Percentiles rank a stretch among this genome's conserved stretches.
Evolutionary conservation across 352 stramenopile species (phyloP).

Genomic region (Globisporangium solare): DNA sequence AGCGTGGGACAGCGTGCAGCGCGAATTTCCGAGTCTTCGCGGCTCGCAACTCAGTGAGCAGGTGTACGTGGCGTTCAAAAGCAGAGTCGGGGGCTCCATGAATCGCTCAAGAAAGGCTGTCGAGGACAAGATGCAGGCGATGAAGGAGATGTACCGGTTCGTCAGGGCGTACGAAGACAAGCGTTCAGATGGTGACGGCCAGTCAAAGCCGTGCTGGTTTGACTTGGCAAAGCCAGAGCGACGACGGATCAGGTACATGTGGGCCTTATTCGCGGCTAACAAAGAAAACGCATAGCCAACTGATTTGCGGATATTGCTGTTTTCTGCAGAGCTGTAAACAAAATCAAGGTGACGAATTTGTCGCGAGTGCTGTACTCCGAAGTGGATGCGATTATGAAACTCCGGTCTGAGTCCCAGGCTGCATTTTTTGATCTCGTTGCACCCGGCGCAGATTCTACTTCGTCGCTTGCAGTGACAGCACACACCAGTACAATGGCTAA

Average conservation of each 20-base stretch:
- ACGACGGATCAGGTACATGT: conserved; percentile 35
- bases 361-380: conserved; percentile 35
- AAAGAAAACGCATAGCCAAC: neutral
- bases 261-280: neutral
- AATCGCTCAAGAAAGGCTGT: conserved; percentile 58
- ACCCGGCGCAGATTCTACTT: neutral
- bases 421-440: neutral
- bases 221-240: conserved; percentile 48
- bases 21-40: conserved; percentile 23
- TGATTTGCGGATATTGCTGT: neutral
- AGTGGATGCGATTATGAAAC: conserved; percentile 33
- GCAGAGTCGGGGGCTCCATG: conserved; percentile 27
- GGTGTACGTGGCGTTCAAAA: conserved; percentile 53
- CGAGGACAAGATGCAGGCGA: conserved; percentile 75
- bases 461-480: neutral
- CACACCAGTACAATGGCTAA: neutral
- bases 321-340: conserved; percentile 14
- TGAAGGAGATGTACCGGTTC: conserved; percentile 72
- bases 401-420: neutral
- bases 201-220: conserved; percentile 40
- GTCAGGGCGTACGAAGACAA: conserved; percentile 44
- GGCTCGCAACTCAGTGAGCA: conserved; percentile 42
- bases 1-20: conserved; percentile 39
- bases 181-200: conserved; percentile 18
- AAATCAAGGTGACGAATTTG: conserved; percentile 39